Percentiles rank a stretch among this genome's conserved stretches.
phyloP scores from a whole-genome alignment of 129 eudicot genomes.

The Chrysanthemum lavandulifolium region DNA sequence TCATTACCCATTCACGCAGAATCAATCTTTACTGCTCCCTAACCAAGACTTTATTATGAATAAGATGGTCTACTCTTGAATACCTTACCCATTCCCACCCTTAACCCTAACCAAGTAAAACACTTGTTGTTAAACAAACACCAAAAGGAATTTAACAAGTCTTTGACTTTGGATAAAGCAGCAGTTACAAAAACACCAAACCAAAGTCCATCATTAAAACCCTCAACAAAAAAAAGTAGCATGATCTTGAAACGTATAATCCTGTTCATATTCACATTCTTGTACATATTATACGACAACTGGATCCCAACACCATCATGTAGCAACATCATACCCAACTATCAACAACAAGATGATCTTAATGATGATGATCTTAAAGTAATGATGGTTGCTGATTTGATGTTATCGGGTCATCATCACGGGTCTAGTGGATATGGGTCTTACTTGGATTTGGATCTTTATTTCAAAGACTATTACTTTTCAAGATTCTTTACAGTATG shows the following conservation, averaged over 20 bases:
- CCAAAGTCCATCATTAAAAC: no score
- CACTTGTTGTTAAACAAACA: no score
- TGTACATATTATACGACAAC: slow-evolving; percentile 38
- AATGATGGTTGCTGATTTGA: slow-evolving; percentile 48
- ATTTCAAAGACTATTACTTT: slow-evolving; percentile 50
- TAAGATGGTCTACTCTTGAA: no score
- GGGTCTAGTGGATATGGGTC: slow-evolving; percentile 29
- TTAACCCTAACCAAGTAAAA: no score
- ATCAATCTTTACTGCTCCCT: no score
- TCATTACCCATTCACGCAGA: no score
- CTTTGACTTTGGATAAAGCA: no score
- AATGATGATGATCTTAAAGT: slow-evolving; percentile 38
- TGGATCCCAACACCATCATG: slow-evolving; percentile 51
- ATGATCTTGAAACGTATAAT: slow-evolving; percentile 27
- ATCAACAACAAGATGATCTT: neutral
- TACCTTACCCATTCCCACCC: no score
- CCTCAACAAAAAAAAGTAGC: no score
- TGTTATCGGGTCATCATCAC: slow-evolving; percentile 44
- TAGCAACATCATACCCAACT: slow-evolving; percentile 28
- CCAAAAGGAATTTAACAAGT: no score
- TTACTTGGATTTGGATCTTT: slow-evolving; percentile 27
- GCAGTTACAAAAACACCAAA: no score
- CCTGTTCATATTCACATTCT: slow-evolving; percentile 29
- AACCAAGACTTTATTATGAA: no score
- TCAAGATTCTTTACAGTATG: slow-evolving; percentile 50